Percentiles rank a stretch among this genome's conserved stretches.
These are phyloP conservation scores for Insectozyma bohioensis DNA, from an alignment of 1,139 yeast species.

Conservation along the genomic window DNA sequence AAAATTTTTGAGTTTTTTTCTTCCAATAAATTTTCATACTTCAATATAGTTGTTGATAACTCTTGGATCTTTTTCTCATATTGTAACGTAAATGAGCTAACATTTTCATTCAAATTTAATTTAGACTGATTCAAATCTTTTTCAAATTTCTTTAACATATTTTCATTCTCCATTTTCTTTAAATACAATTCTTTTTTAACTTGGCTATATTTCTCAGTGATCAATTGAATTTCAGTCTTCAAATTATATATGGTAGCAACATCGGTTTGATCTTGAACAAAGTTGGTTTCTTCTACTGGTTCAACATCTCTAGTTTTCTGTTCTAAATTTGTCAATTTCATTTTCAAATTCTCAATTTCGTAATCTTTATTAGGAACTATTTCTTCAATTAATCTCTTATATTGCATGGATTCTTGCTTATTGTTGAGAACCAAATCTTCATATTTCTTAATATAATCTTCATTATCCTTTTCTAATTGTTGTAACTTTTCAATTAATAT, in stretches of 20 bases:
- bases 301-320: neutral
- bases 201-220: conserved; percentile 20
- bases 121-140: conserved; percentile 25
- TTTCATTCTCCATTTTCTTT: conserved; percentile 18
- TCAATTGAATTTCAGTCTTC: conserved; percentile 20
- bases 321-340: conserved; percentile 16
- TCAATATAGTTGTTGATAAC: conserved; percentile 26
- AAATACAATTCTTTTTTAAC: conserved; percentile 18
- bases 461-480: conserved; percentile 20
- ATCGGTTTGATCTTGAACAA: conserved; percentile 3
- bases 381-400: conserved; percentile 15
- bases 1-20: conserved; percentile 38
- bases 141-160: conserved; percentile 21
- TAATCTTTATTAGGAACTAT: conserved; percentile 24
- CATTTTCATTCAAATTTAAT: conserved; percentile 26
- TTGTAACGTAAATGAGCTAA: conserved; percentile 21
- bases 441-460: conserved; percentile 8
- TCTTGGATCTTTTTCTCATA: conserved; percentile 36
- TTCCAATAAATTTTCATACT: conserved; percentile 37
- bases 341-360: conserved; percentile 22
- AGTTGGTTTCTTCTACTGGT: conserved; percentile 1
- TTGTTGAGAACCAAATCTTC: conserved; percentile 20
- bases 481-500: conserved; percentile 13
- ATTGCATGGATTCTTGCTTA: conserved; percentile 21
- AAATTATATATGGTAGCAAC: conserved; percentile 25